These are phyloP conservation scores for Macrophomina tecta DNA, from an alignment of 2,329 filamentous ascomycete genomes.

Conservation along the genomic window DNA sequence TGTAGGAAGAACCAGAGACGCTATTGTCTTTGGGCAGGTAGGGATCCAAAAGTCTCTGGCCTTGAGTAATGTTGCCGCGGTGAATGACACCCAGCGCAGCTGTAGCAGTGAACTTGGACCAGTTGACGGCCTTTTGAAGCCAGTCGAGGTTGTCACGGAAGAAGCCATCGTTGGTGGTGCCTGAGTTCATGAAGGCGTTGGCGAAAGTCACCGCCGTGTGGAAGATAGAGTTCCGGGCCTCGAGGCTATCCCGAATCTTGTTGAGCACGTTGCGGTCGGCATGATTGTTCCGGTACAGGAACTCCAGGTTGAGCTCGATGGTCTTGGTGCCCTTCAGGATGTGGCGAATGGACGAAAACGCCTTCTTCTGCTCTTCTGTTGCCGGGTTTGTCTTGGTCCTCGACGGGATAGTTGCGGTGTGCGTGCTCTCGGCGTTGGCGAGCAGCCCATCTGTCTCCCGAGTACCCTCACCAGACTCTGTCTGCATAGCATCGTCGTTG, in stretches of 20 bases:
- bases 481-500: conserved; percentile 47
- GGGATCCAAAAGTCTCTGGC: conserved; percentile 89
- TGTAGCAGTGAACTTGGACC: conserved; percentile 98
- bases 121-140: conserved; percentile 98
- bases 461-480: conserved; percentile 51
- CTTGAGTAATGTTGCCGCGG: conserved; percentile 91
- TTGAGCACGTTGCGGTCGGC: conserved; percentile 91
- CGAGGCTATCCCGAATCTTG: conserved; percentile 93
- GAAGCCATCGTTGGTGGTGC: conserved; percentile 97
- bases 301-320: conserved; percentile 94
- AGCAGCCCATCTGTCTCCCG: conserved; percentile 66
- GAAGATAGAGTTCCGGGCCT: conserved; percentile 97
- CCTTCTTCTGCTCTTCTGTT: conserved; percentile 58
- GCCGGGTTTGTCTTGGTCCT: conserved; percentile 51
- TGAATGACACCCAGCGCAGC: conserved; percentile 96
- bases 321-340: conserved; percentile 88
- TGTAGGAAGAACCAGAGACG: conserved; percentile 86
- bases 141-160: conserved; percentile 98
- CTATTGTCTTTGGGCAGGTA: conserved; percentile 83
- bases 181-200: conserved; percentile 99
- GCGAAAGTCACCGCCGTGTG: conserved; percentile 97
- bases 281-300: conserved; percentile 93
- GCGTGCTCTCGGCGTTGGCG: conserved; percentile 58
- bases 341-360: conserved; percentile 62
- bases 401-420: conserved; percentile 54